A percentile compares a stretch with the other conserved stretches of the same genome.
phyloP scores from a whole-genome alignment of 495 filamentous ascomycete species.

The Penicillium steckii region DNA sequence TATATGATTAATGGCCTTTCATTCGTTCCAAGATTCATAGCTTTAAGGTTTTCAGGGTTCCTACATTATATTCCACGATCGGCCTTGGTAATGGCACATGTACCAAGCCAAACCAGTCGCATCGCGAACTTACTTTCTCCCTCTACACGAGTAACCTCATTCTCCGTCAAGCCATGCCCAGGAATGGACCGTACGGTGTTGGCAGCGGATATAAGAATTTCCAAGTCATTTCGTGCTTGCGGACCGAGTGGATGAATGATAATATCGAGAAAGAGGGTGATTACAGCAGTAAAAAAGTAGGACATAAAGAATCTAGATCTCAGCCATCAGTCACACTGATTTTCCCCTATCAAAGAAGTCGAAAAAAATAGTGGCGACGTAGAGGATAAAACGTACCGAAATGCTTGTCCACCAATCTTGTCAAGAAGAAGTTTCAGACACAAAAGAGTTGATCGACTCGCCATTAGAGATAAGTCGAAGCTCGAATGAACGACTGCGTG shows the following conservation, averaged over 20 bases:
- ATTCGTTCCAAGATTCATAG: no score
- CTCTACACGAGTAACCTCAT: slow-evolving; percentile 2
- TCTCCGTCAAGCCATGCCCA: not conserved
- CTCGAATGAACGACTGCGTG: slow-evolving; percentile 23
- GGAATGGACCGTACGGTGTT: slow-evolving; percentile 11
- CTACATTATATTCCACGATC: not conserved
- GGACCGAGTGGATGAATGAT: slow-evolving; percentile 16
- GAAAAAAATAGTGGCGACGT: not conserved
- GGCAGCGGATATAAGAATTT: slow-evolving; percentile 17
- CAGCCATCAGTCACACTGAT: not conserved
- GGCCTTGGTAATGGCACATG: slow-evolving; percentile 16
- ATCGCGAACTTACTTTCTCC: slow-evolving; percentile 9
- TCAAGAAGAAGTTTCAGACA: slow-evolving; percentile 9
- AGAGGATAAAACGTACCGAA: slow-evolving; percentile 5
- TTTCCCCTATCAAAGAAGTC: not conserved
- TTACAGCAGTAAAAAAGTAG: slow-evolving; percentile 9
- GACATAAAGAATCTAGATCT: slow-evolving; percentile 15
- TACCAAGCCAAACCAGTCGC: slow-evolving; percentile 21
- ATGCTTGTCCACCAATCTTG: slow-evolving; percentile 7
- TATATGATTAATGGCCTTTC: no score
- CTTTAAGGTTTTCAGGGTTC: no score
- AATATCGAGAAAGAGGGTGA: slow-evolving; percentile 19
- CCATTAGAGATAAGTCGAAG: slow-evolving; percentile 17
- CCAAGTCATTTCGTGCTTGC: slow-evolving; percentile 12
- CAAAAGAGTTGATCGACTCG: slow-evolving; percentile 15